These are phyloP conservation scores for Alternaria triticina DNA, from an alignment of 2,329 filamentous ascomycete species.

Conservation along the genomic window DNA sequence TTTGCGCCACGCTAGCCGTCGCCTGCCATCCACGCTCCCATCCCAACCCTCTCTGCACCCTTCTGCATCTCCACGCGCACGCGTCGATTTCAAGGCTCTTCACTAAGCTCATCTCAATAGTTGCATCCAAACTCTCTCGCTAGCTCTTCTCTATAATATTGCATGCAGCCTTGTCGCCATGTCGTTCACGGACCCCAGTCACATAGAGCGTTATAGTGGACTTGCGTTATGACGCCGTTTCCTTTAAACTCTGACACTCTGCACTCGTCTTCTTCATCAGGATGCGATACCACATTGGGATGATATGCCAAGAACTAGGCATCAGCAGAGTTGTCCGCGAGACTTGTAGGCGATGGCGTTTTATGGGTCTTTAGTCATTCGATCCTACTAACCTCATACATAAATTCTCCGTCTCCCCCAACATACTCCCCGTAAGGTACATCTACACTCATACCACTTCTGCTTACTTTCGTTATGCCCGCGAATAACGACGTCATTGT, in stretches of 20 bases:
- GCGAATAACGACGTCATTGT: conserved; percentile 17
- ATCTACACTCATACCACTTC: not conserved
- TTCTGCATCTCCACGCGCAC: not conserved
- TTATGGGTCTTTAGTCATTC: conserved; percentile 1
- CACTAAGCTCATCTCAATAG: not conserved
- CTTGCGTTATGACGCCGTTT: not conserved
- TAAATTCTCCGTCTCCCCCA: not conserved
- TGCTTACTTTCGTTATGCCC: conserved; percentile 15
- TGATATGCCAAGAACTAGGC: not conserved
- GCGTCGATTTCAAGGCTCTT: not conserved
- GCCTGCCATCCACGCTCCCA: not conserved
- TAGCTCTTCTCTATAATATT: not conserved
- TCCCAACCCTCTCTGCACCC: not conserved
- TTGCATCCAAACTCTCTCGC: not conserved
- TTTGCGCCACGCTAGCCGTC: conserved; percentile 16
- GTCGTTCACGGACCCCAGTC: not conserved
- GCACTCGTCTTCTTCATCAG: not conserved
- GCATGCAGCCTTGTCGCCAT: not conserved
- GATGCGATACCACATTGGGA: not conserved
- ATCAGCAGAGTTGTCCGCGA: not conserved
- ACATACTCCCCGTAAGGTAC: not conserved
- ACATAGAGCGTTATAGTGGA: too few species aligned
- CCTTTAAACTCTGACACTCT: not conserved
- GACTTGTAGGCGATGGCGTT: not conserved
- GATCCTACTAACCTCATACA: not conserved